A percentile compares a stretch with the other conserved stretches of the same genome.
Conservation (phyloP, 345 rosid genomes). For the Moricandia arvensis region DNA sequence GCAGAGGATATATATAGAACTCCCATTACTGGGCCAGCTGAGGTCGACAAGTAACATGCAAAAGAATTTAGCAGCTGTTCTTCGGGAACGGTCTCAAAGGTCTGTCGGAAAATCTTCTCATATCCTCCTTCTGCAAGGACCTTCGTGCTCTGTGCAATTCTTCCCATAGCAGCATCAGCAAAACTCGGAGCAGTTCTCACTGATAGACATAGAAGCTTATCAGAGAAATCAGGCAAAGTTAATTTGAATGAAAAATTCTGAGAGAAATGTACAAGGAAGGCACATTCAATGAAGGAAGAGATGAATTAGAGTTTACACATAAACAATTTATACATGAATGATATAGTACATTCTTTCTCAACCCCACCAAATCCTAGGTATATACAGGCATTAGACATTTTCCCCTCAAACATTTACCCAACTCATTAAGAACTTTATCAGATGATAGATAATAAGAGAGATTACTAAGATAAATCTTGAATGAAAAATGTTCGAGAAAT, state of each 20-base stretch:
- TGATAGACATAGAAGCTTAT: constrained; percentile 12
- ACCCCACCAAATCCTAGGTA: neutral
- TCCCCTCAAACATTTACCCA: neutral
- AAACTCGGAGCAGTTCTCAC: constrained; percentile 81
- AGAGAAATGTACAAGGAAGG: constrained; percentile 3
- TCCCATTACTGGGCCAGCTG: constrained; percentile 92
- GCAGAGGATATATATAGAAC: constrained; percentile 62
- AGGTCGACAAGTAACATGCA: constrained; percentile 80
- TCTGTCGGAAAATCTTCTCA: constrained; percentile 68
- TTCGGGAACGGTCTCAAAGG: constrained; percentile 61
- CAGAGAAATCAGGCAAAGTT: neutral
- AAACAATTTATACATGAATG: neutral
- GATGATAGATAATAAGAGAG: neutral
- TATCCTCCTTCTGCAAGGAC: constrained; percentile 84
- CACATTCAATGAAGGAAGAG: too few relatives aligned
- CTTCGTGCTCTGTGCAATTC: constrained; percentile 82
- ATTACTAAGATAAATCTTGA: neutral
- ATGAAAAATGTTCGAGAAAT: neutral
- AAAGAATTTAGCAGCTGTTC: constrained; percentile 54
- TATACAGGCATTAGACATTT: neutral
- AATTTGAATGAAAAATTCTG: neutral
- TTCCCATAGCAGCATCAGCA: constrained; percentile 84
- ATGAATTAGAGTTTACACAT: neutral
- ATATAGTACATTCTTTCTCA: neutral
- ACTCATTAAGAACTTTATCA: neutral